A percentile compares a stretch with the other conserved stretches of the same genome.
phyloP scores from a whole-genome alignment of 768 basidiomycete genomes.

The Ramaria sp. region DNA sequence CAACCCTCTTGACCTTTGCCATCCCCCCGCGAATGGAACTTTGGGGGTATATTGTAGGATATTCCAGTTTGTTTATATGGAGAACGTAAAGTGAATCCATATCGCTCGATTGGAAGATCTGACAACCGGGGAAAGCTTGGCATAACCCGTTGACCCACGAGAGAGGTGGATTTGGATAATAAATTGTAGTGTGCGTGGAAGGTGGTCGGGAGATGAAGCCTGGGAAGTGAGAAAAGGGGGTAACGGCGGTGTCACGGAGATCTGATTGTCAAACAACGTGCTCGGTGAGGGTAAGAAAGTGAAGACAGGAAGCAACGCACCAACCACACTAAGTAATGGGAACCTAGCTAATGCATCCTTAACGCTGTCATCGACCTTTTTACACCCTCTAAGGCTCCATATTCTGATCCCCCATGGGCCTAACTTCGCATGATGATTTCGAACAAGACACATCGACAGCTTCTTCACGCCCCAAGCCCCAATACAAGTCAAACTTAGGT shows the following conservation, averaged over 20 bases:
- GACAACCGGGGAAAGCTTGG: not conserved
- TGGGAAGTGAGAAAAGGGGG: not conserved
- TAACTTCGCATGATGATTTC: slow-evolving; percentile 18
- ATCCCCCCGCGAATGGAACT: not conserved
- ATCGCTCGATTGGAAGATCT: not conserved
- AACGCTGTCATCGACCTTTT: slow-evolving; percentile 33
- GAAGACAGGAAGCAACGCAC: slow-evolving; percentile 26
- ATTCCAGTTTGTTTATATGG: not conserved
- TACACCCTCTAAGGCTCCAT: slow-evolving; percentile 45
- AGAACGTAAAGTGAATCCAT: not conserved
- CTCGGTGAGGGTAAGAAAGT: not conserved
- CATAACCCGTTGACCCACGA: slow-evolving; percentile 1
- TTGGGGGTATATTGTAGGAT: not conserved
- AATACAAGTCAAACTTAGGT: slow-evolving; percentile 44
- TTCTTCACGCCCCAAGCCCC: slow-evolving; percentile 41
- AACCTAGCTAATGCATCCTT: slow-evolving; percentile 35
- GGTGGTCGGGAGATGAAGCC: not conserved
- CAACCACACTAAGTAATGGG: slow-evolving; percentile 50
- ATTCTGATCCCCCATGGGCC: slow-evolving; percentile 54
- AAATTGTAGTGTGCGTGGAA: not conserved
- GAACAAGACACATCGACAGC: slow-evolving; percentile 39
- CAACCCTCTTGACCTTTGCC: not conserved
- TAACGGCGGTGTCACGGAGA: slow-evolving; percentile 18
- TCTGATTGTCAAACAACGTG: slow-evolving; percentile 12
- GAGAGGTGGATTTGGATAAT: slow-evolving; percentile 2